These are phyloP conservation scores for Stephanodiscus triporus DNA, from an alignment of 108 stramenopile species.

Conservation along the genomic window DNA sequence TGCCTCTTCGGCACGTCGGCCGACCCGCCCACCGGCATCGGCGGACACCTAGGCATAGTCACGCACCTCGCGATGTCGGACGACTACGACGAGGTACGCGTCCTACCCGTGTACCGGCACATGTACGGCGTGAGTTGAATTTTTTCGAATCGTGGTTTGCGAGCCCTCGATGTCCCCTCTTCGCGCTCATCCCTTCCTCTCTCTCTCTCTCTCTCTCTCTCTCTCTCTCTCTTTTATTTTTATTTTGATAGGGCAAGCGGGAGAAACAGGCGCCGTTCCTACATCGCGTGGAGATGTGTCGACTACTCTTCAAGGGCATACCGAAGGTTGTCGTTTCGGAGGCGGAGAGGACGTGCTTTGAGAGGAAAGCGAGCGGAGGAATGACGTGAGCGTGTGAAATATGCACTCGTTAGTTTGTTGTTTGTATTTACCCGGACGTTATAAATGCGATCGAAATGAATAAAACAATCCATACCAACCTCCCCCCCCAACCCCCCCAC, in stretches of 20 bases:
- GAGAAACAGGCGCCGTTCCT: slow-evolving; percentile 63
- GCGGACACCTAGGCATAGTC: slow-evolving; percentile 82
- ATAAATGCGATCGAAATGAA: too few relatives aligned
- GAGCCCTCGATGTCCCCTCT: too few relatives aligned
- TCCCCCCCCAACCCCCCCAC: too few relatives aligned
- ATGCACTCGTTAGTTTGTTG: too few relatives aligned
- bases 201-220: too few relatives aligned
- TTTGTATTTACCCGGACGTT: too few relatives aligned
- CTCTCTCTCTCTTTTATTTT: too few relatives aligned
- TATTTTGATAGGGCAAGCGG: slow-evolving; percentile 67
- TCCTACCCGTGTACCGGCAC: slow-evolving; percentile 83
- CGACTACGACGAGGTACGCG: slow-evolving; percentile 71
- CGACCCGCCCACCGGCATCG: slow-evolving; percentile 84
- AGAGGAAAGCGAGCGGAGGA: slow-evolving; percentile 18
- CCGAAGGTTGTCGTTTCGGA: slow-evolving; percentile 68
- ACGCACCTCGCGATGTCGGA: slow-evolving; percentile 41
- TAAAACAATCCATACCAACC: too few relatives aligned
- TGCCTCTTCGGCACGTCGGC: slow-evolving; percentile 87
- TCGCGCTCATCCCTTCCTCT: too few relatives aligned
- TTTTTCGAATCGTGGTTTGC: too few relatives aligned
- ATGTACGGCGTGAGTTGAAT: slow-evolving; percentile 69
- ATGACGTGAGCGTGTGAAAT: neutral
- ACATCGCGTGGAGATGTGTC: slow-evolving; percentile 77
- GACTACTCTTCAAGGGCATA: slow-evolving; percentile 57
- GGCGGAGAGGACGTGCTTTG: slow-evolving; percentile 68